Base-by-base conservation (phyloP, 768 basidiomycete genomes). In the Hygrophoropsis aurantiaca region DNA sequence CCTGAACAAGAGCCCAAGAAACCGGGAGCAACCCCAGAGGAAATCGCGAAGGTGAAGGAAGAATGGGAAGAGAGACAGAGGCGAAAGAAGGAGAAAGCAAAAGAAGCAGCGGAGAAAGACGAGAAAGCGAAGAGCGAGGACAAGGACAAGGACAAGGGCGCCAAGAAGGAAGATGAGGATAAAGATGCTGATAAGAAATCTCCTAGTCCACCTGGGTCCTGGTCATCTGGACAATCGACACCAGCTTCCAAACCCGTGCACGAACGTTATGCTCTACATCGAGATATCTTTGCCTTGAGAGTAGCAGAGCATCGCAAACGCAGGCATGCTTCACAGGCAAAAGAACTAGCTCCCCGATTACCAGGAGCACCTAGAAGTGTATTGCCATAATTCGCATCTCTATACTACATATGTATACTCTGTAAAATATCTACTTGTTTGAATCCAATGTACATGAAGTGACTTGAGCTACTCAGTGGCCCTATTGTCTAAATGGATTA, bases 271-370 rank as follows among this genome's bases (percentile, higher is more conserved):
- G 71, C 76, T 8, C 73, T 97, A n/a, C 91, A 95, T 67, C 79
- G 91, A 33, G 80, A 87, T 51, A 82, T 89, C 51, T 97, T 89
- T 62, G 72, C 75, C 65, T 84, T 95, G 79, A 80, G 94, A 20
- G 79, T 81, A 50, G 69, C 72, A 10, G 91, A 93, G 58, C 85
- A 91, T 58, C 79, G 84, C 27, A 84, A 78, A 63, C 77, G 78
- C 42, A 74, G 79, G 61, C 86, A 91, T 57, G 60, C 78, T 1
- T 74, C 79, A 8, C 84, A 87, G 56, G 79, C 78, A 3, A 86
- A 81, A 60, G 81, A 81, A 44, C 72, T 92, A 16, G 87, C 80
- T 1, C 86, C 87, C 33, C 78, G 81, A 32, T 66, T 91, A 21
- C 89, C 88, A 36, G 78, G 79, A 38, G 80, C 79, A 20, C 87